These are phyloP conservation scores for Ceriops decandra DNA, from an alignment of 345 rosid species.

Conservation along the genomic window DNA sequence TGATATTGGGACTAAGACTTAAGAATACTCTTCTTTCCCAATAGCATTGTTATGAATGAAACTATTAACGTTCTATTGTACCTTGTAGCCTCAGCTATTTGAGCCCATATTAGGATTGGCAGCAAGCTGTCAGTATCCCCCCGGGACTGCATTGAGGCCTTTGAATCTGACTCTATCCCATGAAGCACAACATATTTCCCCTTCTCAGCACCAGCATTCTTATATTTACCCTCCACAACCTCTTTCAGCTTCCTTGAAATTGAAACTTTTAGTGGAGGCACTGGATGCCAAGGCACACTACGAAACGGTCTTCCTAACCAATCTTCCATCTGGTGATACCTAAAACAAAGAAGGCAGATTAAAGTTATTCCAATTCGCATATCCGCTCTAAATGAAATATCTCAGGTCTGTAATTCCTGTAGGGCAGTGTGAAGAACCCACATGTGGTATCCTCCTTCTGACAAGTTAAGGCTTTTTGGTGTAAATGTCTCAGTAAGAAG, in stretches of 20 bases:
- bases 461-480: constrained; percentile 56
- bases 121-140: constrained; percentile 85
- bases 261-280: constrained; percentile 64
- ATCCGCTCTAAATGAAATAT: too few relatives aligned
- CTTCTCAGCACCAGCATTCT: constrained; percentile 59
- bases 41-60: not conserved
- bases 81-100: constrained; percentile 58
- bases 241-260: constrained; percentile 80
- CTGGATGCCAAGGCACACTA: constrained; percentile 65
- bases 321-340: constrained; percentile 82
- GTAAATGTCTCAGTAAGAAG: constrained; percentile 73
- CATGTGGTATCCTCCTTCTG: constrained; percentile 77
- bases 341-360: constrained; percentile 25
- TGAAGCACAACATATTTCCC: constrained; percentile 86
- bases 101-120: constrained; percentile 64
- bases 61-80: constrained; percentile 16
- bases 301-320: constrained; percentile 84
- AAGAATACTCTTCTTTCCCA: too few relatives aligned
- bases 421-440: constrained; percentile 29
- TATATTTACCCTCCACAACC: constrained; percentile 64
- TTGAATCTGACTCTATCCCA: constrained; percentile 90
- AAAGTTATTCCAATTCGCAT: too few relatives aligned
- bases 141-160: constrained; percentile 87
- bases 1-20: too few relatives aligned
- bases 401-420: not conserved